These are phyloP conservation scores for Cutaneotrichosporon cyanovorans DNA, from an alignment of 1,284 basidiomycete species.

Conservation along the genomic window DNA sequence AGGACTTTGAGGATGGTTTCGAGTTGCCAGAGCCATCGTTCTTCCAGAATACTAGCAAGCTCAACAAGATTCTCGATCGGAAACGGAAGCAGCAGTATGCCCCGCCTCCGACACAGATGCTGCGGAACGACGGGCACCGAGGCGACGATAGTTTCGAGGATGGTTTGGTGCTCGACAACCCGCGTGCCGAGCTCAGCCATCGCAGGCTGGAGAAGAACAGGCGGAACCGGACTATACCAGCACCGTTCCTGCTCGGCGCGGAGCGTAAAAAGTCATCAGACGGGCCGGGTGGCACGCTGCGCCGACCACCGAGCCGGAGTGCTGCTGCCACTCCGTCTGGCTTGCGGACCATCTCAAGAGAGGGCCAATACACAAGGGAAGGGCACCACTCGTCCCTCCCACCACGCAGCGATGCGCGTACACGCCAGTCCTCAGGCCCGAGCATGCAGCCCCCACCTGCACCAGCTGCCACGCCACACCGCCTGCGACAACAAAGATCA, in stretches of 20 bases:
- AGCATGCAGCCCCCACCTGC: slow-evolving; percentile 13
- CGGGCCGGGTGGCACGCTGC: background rate
- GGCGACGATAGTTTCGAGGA: slow-evolving; percentile 43
- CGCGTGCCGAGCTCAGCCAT: slow-evolving; percentile 32
- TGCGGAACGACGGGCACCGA: background rate
- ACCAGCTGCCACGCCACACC: slow-evolving; percentile 16
- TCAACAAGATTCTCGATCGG: slow-evolving; percentile 38
- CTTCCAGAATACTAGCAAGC: slow-evolving; percentile 32
- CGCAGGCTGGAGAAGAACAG: slow-evolving; percentile 25
- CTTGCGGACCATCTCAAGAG: background rate
- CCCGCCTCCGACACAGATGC: background rate
- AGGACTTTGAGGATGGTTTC: slow-evolving; percentile 36
- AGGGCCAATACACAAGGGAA: background rate
- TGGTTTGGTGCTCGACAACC: slow-evolving; percentile 40
- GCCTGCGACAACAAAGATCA: slow-evolving; percentile 40
- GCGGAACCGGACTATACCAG: slow-evolving; percentile 16
- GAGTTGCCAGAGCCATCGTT: slow-evolving; percentile 35
- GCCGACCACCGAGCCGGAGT: background rate
- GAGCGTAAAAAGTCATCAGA: slow-evolving; percentile 6
- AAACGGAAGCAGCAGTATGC: slow-evolving; percentile 36
- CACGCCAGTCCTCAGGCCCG: background rate
- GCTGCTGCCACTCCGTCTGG: background rate
- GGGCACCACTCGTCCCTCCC: too few relatives aligned
- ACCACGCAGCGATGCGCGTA: too few relatives aligned
- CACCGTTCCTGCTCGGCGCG: slow-evolving; percentile 14